These are phyloP conservation scores for Suillus americanus DNA, from an alignment of 768 basidiomycete species.

Conservation along the genomic window DNA sequence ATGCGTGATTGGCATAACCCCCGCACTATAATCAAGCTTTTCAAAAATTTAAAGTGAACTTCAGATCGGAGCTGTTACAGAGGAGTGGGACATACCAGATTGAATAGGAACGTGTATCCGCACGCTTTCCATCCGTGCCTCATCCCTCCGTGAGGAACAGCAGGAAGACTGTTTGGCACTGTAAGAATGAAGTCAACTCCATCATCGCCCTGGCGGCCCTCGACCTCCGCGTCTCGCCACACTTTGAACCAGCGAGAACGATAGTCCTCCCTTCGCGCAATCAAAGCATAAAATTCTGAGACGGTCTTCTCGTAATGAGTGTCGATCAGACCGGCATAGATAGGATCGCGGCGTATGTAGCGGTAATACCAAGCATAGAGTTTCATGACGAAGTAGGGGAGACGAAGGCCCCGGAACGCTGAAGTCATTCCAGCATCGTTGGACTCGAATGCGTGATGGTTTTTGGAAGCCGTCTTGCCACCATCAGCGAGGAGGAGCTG, in stretches of 20 bases:
- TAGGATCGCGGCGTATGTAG: conserved; percentile 49
- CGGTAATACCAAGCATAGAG: conserved; percentile 52
- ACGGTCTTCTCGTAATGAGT: conserved; percentile 49
- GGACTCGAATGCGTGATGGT: conserved; percentile 40
- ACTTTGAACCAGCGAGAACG: conserved; percentile 39
- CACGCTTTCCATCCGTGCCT: conserved; percentile 58
- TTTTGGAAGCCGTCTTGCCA: conserved; percentile 36
- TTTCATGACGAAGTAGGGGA: conserved; percentile 47
- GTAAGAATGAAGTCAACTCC: conserved; percentile 63
- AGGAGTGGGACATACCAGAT: conserved; percentile 43
- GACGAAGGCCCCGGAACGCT: conserved; percentile 38
- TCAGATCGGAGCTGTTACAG: background rate
- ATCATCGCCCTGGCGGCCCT: conserved; percentile 32
- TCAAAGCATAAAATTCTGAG: conserved; percentile 48
- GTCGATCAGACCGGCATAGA: conserved; percentile 55
- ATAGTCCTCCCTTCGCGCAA: conserved; percentile 45
- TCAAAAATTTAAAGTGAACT: background rate
- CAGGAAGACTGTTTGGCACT: conserved; percentile 62
- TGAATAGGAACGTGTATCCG: conserved; percentile 68
- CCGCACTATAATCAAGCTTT: conserved; percentile 45
- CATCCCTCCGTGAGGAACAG: conserved; percentile 51
- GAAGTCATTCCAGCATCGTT: conserved; percentile 49
- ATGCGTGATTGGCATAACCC: conserved; percentile 44
- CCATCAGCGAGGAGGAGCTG: conserved; percentile 54
- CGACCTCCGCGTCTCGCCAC: conserved; percentile 28